These are phyloP conservation scores for Microcos paniculata DNA, from an alignment of 345 rosid species.

Conservation along the genomic window DNA sequence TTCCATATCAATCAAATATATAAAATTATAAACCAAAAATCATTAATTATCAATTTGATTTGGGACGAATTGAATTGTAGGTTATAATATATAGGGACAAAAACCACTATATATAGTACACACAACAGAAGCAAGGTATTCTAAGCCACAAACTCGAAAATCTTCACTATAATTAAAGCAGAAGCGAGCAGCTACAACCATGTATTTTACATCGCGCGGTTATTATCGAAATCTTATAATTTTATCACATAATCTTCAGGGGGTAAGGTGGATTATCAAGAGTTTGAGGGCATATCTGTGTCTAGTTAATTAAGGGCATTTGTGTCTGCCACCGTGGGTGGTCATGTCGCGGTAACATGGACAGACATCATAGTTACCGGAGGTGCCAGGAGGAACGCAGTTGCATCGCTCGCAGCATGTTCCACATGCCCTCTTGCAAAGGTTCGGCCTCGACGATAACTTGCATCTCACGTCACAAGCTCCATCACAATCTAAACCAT, in stretches of 20 bases:
- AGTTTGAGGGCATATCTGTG: constrained; percentile 64
- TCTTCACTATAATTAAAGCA: no score
- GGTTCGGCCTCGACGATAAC: constrained; percentile 50
- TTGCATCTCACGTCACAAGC: constrained; percentile 67
- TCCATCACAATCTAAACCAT: constrained; percentile 47
- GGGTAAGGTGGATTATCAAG: no score
- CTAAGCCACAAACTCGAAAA: no score
- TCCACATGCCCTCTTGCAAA: constrained; percentile 77
- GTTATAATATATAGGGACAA: no score
- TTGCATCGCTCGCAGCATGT: constrained; percentile 71
- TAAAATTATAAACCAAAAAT: no score
- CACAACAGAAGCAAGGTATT: no score
- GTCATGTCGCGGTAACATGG: constrained; percentile 66
- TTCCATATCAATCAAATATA: no score
- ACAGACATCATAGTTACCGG: constrained; percentile 62
- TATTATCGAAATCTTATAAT: no score
- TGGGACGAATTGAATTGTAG: background rate
- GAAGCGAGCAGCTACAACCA: no score
- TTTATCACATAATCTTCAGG: no score
- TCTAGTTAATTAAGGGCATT: constrained; percentile 80
- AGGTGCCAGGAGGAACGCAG: constrained; percentile 81
- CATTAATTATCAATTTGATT: background rate
- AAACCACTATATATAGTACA: no score
- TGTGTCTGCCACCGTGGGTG: constrained; percentile 71
- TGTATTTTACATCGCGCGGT: no score